phyloP scores from a whole-genome alignment of 192 early-diverging fungal genomes.

The Backusella circina region DNA sequence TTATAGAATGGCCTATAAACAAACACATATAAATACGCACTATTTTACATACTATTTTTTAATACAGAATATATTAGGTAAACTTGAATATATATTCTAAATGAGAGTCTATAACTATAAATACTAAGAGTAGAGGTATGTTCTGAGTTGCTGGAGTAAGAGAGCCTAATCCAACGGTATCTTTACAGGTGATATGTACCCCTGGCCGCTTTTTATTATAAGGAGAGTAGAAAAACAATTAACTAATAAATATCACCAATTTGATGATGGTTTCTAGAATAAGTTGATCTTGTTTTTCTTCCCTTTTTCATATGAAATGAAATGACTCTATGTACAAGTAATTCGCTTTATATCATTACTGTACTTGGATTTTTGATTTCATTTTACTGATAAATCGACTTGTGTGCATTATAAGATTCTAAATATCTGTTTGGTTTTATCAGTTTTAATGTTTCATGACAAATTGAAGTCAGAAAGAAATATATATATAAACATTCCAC shows the following conservation, averaged over 20 bases:
- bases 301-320: not conserved
- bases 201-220: not conserved
- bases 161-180: not conserved
- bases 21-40: not conserved
- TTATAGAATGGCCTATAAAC: not conserved
- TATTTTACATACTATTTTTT: not conserved
- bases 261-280: not conserved
- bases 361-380: no score
- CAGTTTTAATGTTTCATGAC: not conserved
- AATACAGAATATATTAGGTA: not conserved
- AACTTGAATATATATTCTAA: no score
- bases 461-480: not conserved
- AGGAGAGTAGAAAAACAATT: not conserved
- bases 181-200: not conserved
- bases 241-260: not conserved
- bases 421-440: not conserved
- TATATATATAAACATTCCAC: not conserved
- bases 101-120: not conserved
- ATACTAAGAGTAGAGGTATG: not conserved
- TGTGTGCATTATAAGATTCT: no score
- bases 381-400: no score
- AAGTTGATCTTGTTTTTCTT: not conserved
- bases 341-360: no score
- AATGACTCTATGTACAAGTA: not conserved
- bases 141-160: not conserved